Evolutionary conservation across 2,329 filamentous ascomycete species (phyloP).

Genomic region (Phialophora tarda): DNA sequence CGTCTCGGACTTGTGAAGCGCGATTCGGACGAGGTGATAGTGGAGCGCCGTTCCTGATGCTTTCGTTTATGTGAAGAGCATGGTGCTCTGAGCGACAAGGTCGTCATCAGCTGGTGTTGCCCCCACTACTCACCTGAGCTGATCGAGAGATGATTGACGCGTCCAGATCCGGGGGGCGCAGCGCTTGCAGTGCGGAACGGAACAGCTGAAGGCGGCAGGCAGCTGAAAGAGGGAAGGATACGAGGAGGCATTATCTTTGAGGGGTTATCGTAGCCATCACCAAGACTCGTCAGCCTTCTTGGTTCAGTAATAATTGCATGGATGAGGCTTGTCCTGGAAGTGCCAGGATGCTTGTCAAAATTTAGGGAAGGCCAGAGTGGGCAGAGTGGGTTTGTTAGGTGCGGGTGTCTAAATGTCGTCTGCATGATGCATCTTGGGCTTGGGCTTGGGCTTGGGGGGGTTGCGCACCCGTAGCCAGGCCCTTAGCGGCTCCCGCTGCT

Average conservation of each 20-base stretch:
- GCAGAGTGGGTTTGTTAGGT: conserved; percentile 12
- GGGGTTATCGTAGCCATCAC: neutral
- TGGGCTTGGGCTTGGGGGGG: neutral
- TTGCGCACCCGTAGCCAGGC: conserved; percentile 5
- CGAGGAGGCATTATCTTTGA: neutral
- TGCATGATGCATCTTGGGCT: conserved; percentile 2
- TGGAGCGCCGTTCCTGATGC: neutral
- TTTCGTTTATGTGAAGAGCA: neutral
- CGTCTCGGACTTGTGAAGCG: conserved; percentile 21
- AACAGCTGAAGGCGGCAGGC: neutral
- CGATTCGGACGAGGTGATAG: conserved; percentile 13
- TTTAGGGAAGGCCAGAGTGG: neutral
- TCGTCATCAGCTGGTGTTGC: neutral
- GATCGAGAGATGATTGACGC: conserved; percentile 28
- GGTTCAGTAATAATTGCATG: conserved; percentile 5
- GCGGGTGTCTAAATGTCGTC: conserved; percentile 14
- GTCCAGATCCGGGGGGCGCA: conserved; percentile 24
- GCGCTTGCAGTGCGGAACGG: conserved; percentile 8
- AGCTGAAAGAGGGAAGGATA: conserved; percentile 1
- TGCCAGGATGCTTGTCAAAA: conserved; percentile 2
- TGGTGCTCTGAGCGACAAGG: neutral
- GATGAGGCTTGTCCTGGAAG: conserved; percentile 6
- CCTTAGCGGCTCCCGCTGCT: conserved; percentile 13
- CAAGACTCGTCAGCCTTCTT: neutral
- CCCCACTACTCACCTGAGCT: conserved; percentile 7